Evolutionary conservation across 768 basidiomycete species (phyloP).

Genomic region (Coprinopsis marcescibilis): DNA sequence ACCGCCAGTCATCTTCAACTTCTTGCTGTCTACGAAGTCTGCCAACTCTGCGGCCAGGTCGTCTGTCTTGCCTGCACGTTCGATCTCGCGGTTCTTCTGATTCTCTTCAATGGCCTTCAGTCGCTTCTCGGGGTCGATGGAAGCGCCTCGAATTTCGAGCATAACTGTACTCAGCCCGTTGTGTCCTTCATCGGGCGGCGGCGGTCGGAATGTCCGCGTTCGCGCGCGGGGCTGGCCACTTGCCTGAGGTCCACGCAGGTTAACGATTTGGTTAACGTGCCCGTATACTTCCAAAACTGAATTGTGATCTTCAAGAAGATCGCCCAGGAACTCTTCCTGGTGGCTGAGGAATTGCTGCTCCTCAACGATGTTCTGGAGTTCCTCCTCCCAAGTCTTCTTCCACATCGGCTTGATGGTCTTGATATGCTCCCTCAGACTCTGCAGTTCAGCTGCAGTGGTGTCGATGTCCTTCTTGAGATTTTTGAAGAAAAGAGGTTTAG

Average conservation of each 20-base stretch:
- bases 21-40: slow-evolving; percentile 84
- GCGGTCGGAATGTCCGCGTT: slow-evolving; percentile 51
- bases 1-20: slow-evolving; percentile 92
- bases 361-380: slow-evolving; percentile 93
- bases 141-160: slow-evolving; percentile 82
- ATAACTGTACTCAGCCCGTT: slow-evolving; percentile 72
- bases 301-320: slow-evolving; percentile 89
- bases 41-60: slow-evolving; percentile 80
- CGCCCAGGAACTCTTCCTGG: slow-evolving; percentile 86
- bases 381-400: slow-evolving; percentile 98
- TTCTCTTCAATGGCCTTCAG: slow-evolving; percentile 91
- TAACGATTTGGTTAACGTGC: slow-evolving; percentile 87
- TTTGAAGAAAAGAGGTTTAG: slow-evolving; percentile 68
- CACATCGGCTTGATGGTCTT: slow-evolving; percentile 90
- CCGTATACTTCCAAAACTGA: slow-evolving; percentile 83
- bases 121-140: slow-evolving; percentile 76
- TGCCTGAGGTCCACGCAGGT: slow-evolving; percentile 47
- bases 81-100: slow-evolving; percentile 73
- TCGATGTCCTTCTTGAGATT: slow-evolving; percentile 68
- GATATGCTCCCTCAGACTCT: slow-evolving; percentile 78
- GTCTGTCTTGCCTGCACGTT: slow-evolving; percentile 66
- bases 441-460: slow-evolving; percentile 59
- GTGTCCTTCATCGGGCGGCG: slow-evolving; percentile 61
- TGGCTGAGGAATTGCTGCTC: slow-evolving; percentile 93
- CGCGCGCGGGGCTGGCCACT: slow-evolving; percentile 26